Base-by-base conservation (phyloP, 2,329 filamentous ascomycete species). In the Ceratocystis papillata region DNA sequence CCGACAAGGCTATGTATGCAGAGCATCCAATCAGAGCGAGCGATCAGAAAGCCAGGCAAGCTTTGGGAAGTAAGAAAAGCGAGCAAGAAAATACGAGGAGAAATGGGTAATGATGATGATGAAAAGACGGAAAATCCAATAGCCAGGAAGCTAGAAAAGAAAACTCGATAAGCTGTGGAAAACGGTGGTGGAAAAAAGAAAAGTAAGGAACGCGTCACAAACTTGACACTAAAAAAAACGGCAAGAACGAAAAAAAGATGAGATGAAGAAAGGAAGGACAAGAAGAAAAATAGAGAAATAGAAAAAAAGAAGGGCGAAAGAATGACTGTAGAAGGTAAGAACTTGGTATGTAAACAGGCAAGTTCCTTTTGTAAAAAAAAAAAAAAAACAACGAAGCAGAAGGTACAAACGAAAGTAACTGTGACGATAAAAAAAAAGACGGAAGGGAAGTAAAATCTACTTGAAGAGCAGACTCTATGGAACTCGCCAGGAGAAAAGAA, bases 1-100 rank as follows among this genome's bases (percentile, higher is more conserved):
- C 48, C 22, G 25, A 53, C 48, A 28, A 53, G 48, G 48, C 22
- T 53, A 15, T 53, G 48, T 22, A 53, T 53, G 48, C 48, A 53
- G 7, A 25, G 48, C 20, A 28, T 12, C 20, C 48, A 53, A 53
- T 25, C 3, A 50, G 8, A 53, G 33, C 22, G 22, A 28, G 5
- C 8, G 37, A 41, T 41, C 37, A 12, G 3, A 12, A 41, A 37
- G 10, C 33, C 33, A 37, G 10, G 33, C 1, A 37, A 41, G 37
- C 37, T 12, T 41, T 41, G 1, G 37, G 37, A 28, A 2, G n/a
- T 10, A 48, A 53, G 20, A 50, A 50, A 53, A 22, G 48, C 48
- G 20, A 53, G 25, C 20, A 10, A 48, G 45, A 46, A 46, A 46
- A 48, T 48, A 48, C 15, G n/a, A n/a, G 17, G 45, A 48, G 45